Evolutionary conservation across 306 rosid species (phyloP), one percentile per base, ranked within the genome.

Genomic region (Gillenia trifoliata): DNA sequence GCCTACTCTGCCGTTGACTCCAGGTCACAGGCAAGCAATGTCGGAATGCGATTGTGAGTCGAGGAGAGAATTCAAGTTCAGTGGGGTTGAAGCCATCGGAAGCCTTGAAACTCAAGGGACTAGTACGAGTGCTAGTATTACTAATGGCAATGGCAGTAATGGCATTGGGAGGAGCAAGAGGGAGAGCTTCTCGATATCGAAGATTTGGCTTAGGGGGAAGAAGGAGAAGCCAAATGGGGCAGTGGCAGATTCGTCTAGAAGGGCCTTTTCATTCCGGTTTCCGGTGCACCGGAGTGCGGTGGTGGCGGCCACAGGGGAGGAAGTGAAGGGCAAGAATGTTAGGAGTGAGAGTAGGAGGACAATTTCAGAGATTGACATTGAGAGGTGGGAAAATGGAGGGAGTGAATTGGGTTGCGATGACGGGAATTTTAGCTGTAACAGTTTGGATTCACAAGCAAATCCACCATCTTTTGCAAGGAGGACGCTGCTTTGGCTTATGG

Each of bases 1-100:
- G 77, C 64, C 71, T 59, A 50, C 68, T 78, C 75, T 91, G 72
- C 93, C 91, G 23, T 82, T 85, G 68, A 82, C 81, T 1, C 91
- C 92, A 10, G 98, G 97, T 12, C 85, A 68, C 45, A 86, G 87
- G 74, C 76, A 66, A 47, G 97, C 99, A 23, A 88, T 94, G 85
- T 95, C 99, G 1, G 99, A 92, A 73, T 92, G 88, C 33, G 98
- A 86, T 66, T 89, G 85, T 60, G 99, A 90, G 68, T 92, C 99
- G 0, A 75, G 84, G 47, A 86, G 97, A 66, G 97, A 92, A 47
- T 92, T 90, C 84, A 89, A 82, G 77, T 85, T 92, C 79, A 45
- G 76, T 68, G 79, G 83, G 23, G 68, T 83, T 26, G 96, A 89
- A 30, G 56, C 71, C 33, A 22, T 33, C 8, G 72, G 11, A 74